Evolutionary conservation across 768 basidiomycete genomes (phyloP).

Genomic region (Leccinum ochraceum): DNA sequence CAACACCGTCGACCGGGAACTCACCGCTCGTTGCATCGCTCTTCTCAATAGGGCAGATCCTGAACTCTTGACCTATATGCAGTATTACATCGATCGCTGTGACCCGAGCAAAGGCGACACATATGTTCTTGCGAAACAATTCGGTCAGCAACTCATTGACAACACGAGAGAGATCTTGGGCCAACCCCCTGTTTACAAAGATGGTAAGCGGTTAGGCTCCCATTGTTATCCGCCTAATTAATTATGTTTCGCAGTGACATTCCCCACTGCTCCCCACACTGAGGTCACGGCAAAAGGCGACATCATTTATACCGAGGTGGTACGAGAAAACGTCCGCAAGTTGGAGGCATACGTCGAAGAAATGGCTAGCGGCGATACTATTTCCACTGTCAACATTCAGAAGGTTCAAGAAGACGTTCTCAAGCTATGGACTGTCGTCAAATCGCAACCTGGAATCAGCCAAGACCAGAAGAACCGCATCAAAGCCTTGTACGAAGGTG

Average conservation of each 20-base stretch:
- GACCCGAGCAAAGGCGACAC: conserved; percentile 84
- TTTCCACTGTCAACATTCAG: conserved; percentile 87
- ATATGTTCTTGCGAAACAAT: conserved; percentile 94
- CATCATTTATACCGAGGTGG: conserved; percentile 92
- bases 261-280: conserved; percentile 96
- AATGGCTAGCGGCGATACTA: conserved; percentile 95
- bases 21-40: conserved; percentile 95
- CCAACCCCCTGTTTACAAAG: conserved; percentile 90
- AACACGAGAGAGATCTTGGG: conserved; percentile 86
- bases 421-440: conserved; percentile 97
- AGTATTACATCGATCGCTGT: conserved; percentile 87
- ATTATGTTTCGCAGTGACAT: conserved; percentile 64
- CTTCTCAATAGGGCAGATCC: conserved; percentile 98
- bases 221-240: background rate
- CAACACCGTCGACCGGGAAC: conserved; percentile 92
- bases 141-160: conserved; percentile 93
- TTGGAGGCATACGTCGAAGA: conserved; percentile 97
- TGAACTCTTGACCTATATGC: conserved; percentile 90
- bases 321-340: conserved; percentile 95
- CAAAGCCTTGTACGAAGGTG: conserved; percentile 94
- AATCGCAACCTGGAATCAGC: conserved; percentile 95
- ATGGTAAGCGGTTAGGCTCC: conserved; percentile 59
- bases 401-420: conserved; percentile 97
- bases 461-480: conserved; percentile 96
- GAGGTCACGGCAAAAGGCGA: conserved; percentile 94